These are phyloP conservation scores for Sanguinoderma infundibulare DNA, from an alignment of 1,284 basidiomycete genomes.

Conservation along the genomic window DNA sequence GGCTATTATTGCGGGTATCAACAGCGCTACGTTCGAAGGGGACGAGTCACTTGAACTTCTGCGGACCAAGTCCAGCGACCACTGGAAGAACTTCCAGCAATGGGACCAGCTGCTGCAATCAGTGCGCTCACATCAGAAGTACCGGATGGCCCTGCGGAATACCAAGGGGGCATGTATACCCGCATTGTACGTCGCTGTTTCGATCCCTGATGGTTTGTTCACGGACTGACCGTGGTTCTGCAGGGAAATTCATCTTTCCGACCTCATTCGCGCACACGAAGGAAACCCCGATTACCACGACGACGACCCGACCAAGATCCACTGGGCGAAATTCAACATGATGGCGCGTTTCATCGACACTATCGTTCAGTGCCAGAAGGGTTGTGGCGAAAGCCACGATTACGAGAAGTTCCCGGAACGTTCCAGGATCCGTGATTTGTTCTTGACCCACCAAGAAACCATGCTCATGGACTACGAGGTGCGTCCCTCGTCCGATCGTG, in stretches of 20 bases:
- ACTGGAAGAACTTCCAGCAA: conserved; percentile 72
- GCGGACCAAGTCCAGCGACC: conserved; percentile 60
- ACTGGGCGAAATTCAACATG: conserved; percentile 88
- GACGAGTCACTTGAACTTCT: conserved; percentile 75
- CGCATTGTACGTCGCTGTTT: conserved; percentile 59
- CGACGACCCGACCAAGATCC: conserved; percentile 66
- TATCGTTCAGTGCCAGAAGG: conserved; percentile 73
- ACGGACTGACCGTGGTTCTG: background rate
- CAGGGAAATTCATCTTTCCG: conserved; percentile 85
- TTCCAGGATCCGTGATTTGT: conserved; percentile 49
- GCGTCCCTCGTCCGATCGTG: conserved; percentile 21
- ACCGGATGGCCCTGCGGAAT: conserved; percentile 78
- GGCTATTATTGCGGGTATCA: conserved; percentile 84
- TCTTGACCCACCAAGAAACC: conserved; percentile 44
- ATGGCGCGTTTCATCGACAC: conserved; percentile 77
- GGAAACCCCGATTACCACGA: conserved; percentile 71
- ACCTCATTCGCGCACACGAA: conserved; percentile 78
- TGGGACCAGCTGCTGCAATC: conserved; percentile 79
- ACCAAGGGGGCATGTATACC: conserved; percentile 83
- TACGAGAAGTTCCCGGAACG: conserved; percentile 52
- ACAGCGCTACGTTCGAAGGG: conserved; percentile 69
- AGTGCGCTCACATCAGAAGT: conserved; percentile 74
- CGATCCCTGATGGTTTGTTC: background rate
- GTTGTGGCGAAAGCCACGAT: conserved; percentile 61
- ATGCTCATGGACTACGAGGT: conserved; percentile 72